Base-by-base conservation (phyloP, 805 yeast species). In the Groenewaldozyma salmanticensis region DNA sequence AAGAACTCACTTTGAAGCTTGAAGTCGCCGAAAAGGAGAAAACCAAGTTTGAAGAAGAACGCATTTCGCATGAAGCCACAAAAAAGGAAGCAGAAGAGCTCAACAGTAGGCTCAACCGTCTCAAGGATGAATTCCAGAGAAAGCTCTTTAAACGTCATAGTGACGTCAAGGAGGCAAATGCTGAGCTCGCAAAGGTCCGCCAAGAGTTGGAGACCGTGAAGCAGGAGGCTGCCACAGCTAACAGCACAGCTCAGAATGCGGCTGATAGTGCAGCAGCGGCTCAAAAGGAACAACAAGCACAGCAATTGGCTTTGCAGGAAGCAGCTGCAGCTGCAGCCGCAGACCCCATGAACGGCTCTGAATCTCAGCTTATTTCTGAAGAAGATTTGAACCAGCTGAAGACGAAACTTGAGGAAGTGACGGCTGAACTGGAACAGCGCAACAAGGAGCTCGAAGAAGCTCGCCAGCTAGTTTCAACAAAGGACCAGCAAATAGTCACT, bases 351-450 rank as follows among this genome's bases (percentile, higher is more conserved):
- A n/a, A n/a, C n/a, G n/a, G n/a, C n/a, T n/a, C n/a, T n/a, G n/a
- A 24, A 13, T 24, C 29, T 9, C 29, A 24, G 13, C 13, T 24
- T 7, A 24, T 24, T 9, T 24, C 29, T 9, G 11, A 7, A 24
- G 29, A 24, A 24, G 29, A 24, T 24, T 24, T 24, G 29, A 13
- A 7, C 13, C 7, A 24, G 13, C 13, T 24, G 13, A 24, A 13
- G 13, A 24, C 29, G 11, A 44, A 43, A 16, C 35, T 46, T 3
- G 44, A 38, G 20, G 36, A 31, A 21, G 29, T 40, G 5, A 38
- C 22, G 37, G 33, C 35, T 7, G 48, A 49, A 20, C 43, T 49
- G 15, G 58, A 49, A 21, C 59, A 58, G 33, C 54, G 55, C 32
- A 34, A 48, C 37, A 33, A 6, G 35, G 50, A 4, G 57, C 37